Conservation (phyloP, 345 rosid genomes). For the Orychophragmus violaceus region DNA sequence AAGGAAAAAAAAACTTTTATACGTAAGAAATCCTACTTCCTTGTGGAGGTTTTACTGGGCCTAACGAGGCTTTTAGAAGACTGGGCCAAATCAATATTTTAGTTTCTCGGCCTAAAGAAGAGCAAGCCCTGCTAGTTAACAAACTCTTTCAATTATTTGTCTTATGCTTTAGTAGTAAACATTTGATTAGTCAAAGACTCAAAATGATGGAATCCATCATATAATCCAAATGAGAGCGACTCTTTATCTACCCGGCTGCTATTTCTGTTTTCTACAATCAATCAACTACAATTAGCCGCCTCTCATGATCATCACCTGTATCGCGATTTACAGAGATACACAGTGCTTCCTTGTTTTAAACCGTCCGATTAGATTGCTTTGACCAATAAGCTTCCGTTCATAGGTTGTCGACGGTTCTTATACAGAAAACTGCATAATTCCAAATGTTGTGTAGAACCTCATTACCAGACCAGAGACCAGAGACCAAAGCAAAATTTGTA, state of each 20-base stretch:
- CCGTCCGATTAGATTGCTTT: no score
- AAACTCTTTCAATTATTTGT: no score
- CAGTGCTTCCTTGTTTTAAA: no score
- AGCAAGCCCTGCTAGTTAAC: background rate
- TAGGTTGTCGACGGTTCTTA: no score
- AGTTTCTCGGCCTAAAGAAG: background rate
- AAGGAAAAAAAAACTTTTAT: no score
- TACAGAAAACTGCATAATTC: background rate
- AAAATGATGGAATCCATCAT: background rate
- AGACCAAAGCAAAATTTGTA: background rate
- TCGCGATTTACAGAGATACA: no score
- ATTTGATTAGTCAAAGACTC: slow-evolving; percentile 8
- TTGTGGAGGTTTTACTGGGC: background rate
- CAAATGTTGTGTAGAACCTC: background rate
- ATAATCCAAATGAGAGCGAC: slow-evolving; percentile 12
- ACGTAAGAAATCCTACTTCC: no score
- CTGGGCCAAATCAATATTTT: background rate
- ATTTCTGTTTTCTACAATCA: no score
- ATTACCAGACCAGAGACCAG: background rate
- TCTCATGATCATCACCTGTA: no score
- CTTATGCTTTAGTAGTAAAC: background rate
- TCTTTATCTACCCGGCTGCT: no score
- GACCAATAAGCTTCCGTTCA: no score
- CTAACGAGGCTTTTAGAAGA: background rate
- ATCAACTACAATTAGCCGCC: no score